Conservation (phyloP, 106 monocot genomes). For the Narthecium ossifragum region DNA sequence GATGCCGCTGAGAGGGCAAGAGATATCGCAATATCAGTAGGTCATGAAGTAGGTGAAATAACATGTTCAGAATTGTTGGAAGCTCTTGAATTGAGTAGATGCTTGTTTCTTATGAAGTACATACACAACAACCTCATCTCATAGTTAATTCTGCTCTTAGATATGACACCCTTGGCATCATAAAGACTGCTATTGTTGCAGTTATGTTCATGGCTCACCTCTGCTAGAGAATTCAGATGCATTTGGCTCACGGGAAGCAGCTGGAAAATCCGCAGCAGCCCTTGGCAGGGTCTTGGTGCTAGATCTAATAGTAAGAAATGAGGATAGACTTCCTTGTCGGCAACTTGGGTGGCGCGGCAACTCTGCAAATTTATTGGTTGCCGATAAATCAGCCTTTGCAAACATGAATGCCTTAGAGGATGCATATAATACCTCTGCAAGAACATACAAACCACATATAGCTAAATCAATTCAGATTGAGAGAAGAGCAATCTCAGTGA, state of each 20-base stretch:
- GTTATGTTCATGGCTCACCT: slow-evolving; percentile 90
- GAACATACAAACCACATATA: slow-evolving; percentile 15
- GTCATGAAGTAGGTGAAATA: slow-evolving; percentile 72
- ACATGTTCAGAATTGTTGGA: slow-evolving; percentile 85
- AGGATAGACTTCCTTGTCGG: slow-evolving; percentile 81
- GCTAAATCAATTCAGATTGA: slow-evolving; percentile 30
- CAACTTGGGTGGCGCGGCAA: slow-evolving; percentile 96
- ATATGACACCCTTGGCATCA: not conserved
- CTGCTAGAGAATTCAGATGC: slow-evolving; percentile 53
- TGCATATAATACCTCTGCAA: slow-evolving; percentile 17
- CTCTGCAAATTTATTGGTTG: slow-evolving; percentile 61
- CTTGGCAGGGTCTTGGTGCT: slow-evolving; percentile 75
- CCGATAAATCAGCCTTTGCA: slow-evolving; percentile 22
- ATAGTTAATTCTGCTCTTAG: not conserved
- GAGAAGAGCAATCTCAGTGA: slow-evolving; percentile 40
- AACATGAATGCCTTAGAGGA: slow-evolving; percentile 26
- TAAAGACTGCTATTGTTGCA: slow-evolving; percentile 6
- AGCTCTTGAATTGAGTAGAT: slow-evolving; percentile 93
- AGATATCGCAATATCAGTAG: slow-evolving; percentile 27
- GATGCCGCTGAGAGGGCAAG: slow-evolving; percentile 72
- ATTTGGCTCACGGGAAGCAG: slow-evolving; percentile 52
- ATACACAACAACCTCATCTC: not conserved
- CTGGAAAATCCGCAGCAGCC: slow-evolving; percentile 41
- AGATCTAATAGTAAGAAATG: slow-evolving; percentile 84
- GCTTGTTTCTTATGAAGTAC: slow-evolving; percentile 90